A percentile compares a stretch with the other conserved stretches of the same genome.
Evolutionary conservation across 2,329 filamentous ascomycete genomes (phyloP).

Genomic region (Cladosporium sp.): DNA sequence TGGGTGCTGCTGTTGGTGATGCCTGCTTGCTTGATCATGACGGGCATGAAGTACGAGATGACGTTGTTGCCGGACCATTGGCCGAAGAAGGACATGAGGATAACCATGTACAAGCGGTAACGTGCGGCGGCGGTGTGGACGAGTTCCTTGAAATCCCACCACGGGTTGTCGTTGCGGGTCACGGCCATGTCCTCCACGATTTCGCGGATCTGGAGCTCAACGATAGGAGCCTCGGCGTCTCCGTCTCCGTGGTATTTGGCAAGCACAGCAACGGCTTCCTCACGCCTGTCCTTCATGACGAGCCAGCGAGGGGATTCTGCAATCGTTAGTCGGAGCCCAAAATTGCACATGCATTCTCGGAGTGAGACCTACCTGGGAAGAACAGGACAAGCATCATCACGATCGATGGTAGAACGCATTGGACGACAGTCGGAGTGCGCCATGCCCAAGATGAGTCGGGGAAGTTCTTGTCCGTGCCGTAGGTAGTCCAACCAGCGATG

Average conservation of each 20-base stretch:
- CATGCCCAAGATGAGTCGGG: slow-evolving; percentile 34
- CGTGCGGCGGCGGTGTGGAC: slow-evolving; percentile 47
- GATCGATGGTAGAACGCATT: slow-evolving; percentile 23
- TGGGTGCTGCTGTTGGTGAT: slow-evolving; percentile 32
- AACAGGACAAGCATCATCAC: slow-evolving; percentile 43
- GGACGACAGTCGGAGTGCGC: slow-evolving; percentile 34
- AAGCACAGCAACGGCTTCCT: slow-evolving; percentile 53
- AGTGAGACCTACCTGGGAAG: slow-evolving; percentile 25
- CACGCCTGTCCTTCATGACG: slow-evolving; percentile 47
- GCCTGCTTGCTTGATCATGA: slow-evolving; percentile 34
- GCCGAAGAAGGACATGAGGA: slow-evolving; percentile 37
- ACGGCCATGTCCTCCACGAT: slow-evolving; percentile 22
- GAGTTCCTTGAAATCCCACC: slow-evolving; percentile 52
- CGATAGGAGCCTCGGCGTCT: slow-evolving; percentile 27
- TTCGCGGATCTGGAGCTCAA: slow-evolving; percentile 33
- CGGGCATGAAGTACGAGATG: slow-evolving; percentile 30
- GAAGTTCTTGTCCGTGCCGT: slow-evolving; percentile 24
- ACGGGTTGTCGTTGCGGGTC: slow-evolving; percentile 24
- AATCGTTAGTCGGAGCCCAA: background rate
- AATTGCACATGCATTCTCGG: background rate
- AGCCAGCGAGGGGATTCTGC: slow-evolving; percentile 58
- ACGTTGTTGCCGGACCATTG: slow-evolving; percentile 36
- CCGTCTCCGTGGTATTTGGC: slow-evolving; percentile 53
- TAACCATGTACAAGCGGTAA: slow-evolving; percentile 37
- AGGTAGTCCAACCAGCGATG: slow-evolving; percentile 47